Evolutionary conservation across 2,329 filamentous ascomycete species (phyloP).

Genomic region (Fusarium torreyae): DNA sequence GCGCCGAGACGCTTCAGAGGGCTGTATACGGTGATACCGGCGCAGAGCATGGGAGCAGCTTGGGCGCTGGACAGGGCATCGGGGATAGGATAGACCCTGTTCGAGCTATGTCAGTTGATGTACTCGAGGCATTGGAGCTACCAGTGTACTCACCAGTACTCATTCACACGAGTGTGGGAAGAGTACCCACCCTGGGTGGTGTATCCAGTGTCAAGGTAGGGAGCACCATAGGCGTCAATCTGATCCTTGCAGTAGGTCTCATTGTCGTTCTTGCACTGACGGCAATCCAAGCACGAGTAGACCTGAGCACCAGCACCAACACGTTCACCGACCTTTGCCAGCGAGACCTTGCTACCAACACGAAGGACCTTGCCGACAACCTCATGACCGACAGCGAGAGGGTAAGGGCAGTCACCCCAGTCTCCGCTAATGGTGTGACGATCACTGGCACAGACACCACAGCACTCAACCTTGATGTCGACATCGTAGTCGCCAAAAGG

Average conservation of each 20-base stretch:
- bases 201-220: conserved; percentile 65
- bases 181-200: conserved; percentile 73
- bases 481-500: conserved; percentile 90
- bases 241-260: conserved; percentile 59
- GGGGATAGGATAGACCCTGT: conserved; percentile 79
- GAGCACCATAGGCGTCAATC: conserved; percentile 65
- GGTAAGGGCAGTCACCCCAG: conserved; percentile 75
- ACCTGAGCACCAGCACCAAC: conserved; percentile 73
- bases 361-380: conserved; percentile 79
- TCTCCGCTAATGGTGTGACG: conserved; percentile 79
- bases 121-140: not conserved
- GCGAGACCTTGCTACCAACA: conserved; percentile 68
- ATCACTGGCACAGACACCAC: conserved; percentile 82
- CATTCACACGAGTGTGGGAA: conserved; percentile 55
- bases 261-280: conserved; percentile 58
- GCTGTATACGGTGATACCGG: conserved; percentile 84
- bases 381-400: conserved; percentile 79
- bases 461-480: conserved; percentile 88
- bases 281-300: conserved; percentile 64
- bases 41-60: conserved; percentile 87
- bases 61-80: conserved; percentile 74
- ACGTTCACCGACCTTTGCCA: conserved; percentile 70
- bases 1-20: conserved; percentile 83
- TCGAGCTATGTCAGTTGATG: conserved; percentile 17
- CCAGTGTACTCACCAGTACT: conserved; percentile 62